Base-by-base conservation (phyloP, 2,329 filamentous ascomycete genomes). In the Cordyceps fumosorosea region DNA sequence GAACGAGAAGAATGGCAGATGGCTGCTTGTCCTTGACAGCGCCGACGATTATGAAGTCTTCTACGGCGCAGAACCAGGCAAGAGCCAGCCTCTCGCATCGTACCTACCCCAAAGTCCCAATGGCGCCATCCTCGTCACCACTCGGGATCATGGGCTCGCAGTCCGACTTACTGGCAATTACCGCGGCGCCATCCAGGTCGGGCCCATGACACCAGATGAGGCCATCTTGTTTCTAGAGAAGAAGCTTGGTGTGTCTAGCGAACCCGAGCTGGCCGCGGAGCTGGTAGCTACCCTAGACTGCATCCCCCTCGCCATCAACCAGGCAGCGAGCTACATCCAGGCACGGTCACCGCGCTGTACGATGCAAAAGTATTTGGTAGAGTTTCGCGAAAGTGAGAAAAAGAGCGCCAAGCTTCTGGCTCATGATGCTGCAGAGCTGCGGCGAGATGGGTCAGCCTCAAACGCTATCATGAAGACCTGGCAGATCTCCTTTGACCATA, bases 11-110 rank as follows among this genome's bases (percentile, higher is more conserved):
- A 68, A 71, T 45, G 68, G 69, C 20, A 63, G 47, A 51, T 78
- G 74, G 75, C 18, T 72, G 16, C 65, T 77, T 34, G 65, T 77
- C 52, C 67, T 78, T 22, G 74, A 78, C 47, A 76, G 72, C 63
- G 73, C 71, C 47, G 74, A 77, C 63, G 67, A 76, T 65, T 14
- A 53, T 37, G 56, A 68, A 8, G 63, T 73, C 5, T 69, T 74
- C 32, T 57, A 48, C 29, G 12, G 26, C 69, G 70, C 50, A 37
- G 65, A 52, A 48, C 62, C 1, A 63, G 63, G 12, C 26, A 66
- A 51, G 14, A 20, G 34, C 6, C 63, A 63, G 56, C 60, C 65
- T 1, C 54, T 73, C n/a, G 65, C 56, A 14, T 62, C 63, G 2
- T 73, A 69, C 55, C 62, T 74, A 6, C 71, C 70, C 26, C 66